Base-by-base conservation (phyloP, 1,139 yeast species). In the Pneumocystis carinii region DNA sequence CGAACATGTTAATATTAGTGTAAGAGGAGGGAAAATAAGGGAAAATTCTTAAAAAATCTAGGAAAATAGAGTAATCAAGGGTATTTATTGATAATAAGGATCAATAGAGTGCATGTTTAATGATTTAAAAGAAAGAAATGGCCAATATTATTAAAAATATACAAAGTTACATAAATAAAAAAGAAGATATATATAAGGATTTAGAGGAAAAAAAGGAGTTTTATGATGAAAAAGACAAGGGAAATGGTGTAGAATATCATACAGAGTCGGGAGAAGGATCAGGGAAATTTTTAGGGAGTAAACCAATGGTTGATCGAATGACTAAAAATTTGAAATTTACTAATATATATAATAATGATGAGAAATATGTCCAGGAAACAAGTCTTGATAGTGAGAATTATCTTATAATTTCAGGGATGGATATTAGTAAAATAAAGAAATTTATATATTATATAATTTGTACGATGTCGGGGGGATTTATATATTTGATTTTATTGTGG, bases 361-460 rank as follows among this genome's bases (percentile, higher is more conserved):
- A 36, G 2, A 61, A 62, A 8, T 55, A 56, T n/a, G 56, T 62
- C 29, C 98, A 92, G 74, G 79, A 97, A 63, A 89, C 87, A 72
- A 92, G 92, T 73, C 82, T 94, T 67, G 92, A 96, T 0, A 97
- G 94, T 73, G 98, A 92, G 75, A 77, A 92, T 71, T 92, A 90
- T 24, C 81, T 94, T 66, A 96, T 95, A 66, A 86, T 92, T 68
- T 97, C 97, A 0, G 98, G 97, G 2, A 92, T 87, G 72, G 76
- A 75, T 63, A 81, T 84, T 29, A 81, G 84, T 32, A 72, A 72
- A 62, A 65, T 78, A 68, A 82, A 83, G 65, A 71, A 75, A 7
- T 60, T 75, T 0, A 36, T 81, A 0, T 90, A 86, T 72, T 79
- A 81, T 66, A 15, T 80, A 0, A 66, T 87, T 2, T 86, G 90